Percentiles rank a stretch among this genome's conserved stretches.
These are phyloP conservation scores for Aspergillus glaucus DNA, from an alignment of 2,329 filamentous ascomycete species.

Conservation along the genomic window DNA sequence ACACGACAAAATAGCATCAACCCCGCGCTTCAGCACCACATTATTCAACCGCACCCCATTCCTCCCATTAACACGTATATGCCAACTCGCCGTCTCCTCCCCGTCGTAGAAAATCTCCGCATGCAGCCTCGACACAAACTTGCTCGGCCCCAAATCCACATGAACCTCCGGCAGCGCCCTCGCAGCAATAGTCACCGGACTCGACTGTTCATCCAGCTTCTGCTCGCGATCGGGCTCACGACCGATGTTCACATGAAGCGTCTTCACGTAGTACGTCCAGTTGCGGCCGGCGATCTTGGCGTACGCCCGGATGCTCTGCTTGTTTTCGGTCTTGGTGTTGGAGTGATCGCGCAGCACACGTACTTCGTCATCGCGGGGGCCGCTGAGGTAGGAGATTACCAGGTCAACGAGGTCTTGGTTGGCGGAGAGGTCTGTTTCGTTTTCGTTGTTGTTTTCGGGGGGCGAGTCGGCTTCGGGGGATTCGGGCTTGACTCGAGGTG, in stretches of 20 bases:
- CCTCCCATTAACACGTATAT: conserved; percentile 77
- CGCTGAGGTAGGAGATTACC: conserved; percentile 42
- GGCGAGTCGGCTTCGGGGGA: conserved; percentile 38
- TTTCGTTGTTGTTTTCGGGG: conserved; percentile 38
- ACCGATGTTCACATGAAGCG: conserved; percentile 44
- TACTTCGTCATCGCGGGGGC: conserved; percentile 40
- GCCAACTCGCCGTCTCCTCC: conserved; percentile 62
- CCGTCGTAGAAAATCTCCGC: conserved; percentile 70
- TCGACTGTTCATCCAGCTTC: conserved; percentile 39
- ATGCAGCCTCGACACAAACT: conserved; percentile 72
- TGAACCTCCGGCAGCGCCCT: conserved; percentile 54
- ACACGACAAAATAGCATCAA: conserved; percentile 63
- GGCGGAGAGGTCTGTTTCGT: conserved; percentile 30
- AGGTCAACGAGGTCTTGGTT: conserved; percentile 42
- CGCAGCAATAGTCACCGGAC: conserved; percentile 40
- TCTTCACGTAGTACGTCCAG: conserved; percentile 49
- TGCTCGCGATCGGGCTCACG: conserved; percentile 43
- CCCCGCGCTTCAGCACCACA: conserved; percentile 59
- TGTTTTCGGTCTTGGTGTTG: conserved; percentile 40
- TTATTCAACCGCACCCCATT: conserved; percentile 88
- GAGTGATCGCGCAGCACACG: conserved; percentile 40
- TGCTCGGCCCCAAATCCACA: conserved; percentile 81
- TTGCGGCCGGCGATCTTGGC: conserved; percentile 46
- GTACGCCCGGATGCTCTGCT: conserved; percentile 44
- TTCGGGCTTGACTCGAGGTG: conserved; percentile 28